Evolutionary conservation across 257 asterid genomes (phyloP), one percentile per base, ranked within the genome.

Genomic region (Verbascum thapsus): DNA sequence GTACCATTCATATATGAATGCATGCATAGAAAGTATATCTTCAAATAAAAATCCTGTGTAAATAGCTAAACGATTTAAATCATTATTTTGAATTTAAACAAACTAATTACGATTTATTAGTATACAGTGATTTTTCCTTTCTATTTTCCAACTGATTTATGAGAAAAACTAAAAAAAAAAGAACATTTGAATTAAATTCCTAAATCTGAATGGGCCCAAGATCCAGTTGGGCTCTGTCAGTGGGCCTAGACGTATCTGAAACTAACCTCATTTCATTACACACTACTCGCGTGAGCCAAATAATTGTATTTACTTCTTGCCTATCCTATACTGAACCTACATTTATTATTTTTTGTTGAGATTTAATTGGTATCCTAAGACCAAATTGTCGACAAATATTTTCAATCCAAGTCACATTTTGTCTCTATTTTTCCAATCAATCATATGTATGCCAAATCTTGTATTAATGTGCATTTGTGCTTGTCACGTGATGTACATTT

Each of bases 261-360:
- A 60, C n/a, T 63, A 74, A 17, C 37, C 43, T 9, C 54, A 30
- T 17, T 58, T 18, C 45, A 41, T 50, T 42, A 7, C 86, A 70
- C 83, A 72, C 82, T 2, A 82, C 48, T 65, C 79, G 83, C 85
- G 88, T 80, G 87, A 83, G 68, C 58, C 75, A 63, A 71, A 82
- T 83, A 60, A 81, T 81, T 61, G 76, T 68, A 64, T 61, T 48
- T 62, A 43, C 20, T 15, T 45, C 37, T 17, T 18, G 32, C 63
- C 43, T 23, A 6, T 30, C 49, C 10, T 37, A 50, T 37, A 8
- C 3, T 8, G 10, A 42, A 45, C 39, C 13, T 47, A 54, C 73
- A 75, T 75, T 75, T 59, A 74, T 69, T n/a, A n/a, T n/a, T n/a
- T n/a, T 59, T 26, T 59, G 20, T 37, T 39, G 5, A 50, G 22